These are phyloP conservation scores for Pythium graminicola DNA, from an alignment of 352 stramenopile species.

Conservation along the genomic window DNA sequence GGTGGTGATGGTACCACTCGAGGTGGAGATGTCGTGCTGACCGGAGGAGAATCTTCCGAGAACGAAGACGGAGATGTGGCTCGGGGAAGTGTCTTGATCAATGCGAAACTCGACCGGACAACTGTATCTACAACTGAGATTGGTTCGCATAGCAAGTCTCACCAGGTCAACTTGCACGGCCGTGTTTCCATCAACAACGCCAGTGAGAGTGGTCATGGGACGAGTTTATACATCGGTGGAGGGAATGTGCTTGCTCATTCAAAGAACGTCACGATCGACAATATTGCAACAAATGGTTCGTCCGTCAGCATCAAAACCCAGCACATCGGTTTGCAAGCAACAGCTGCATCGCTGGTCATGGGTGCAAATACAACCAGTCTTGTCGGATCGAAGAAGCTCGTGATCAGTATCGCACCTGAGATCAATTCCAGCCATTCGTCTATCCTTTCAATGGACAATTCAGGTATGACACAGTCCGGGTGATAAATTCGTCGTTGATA, in stretches of 20 bases:
- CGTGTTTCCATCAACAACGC: conserved; percentile 48
- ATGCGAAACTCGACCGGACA: conserved; percentile 37
- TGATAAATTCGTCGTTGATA: neutral
- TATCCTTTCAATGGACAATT: neutral
- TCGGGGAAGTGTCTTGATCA: conserved; percentile 44
- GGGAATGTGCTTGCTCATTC: conserved; percentile 32
- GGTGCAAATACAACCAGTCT: conserved; percentile 2
- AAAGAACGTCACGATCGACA: conserved; percentile 43
- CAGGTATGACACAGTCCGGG: neutral
- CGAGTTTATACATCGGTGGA: conserved; percentile 39
- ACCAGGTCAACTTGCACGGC: conserved; percentile 51
- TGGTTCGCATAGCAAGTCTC: conserved; percentile 38
- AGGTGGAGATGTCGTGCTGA: conserved; percentile 45
- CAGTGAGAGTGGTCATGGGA: conserved; percentile 30
- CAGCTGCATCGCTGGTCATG: conserved; percentile 1
- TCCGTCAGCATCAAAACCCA: conserved; percentile 39
- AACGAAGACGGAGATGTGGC: conserved; percentile 16
- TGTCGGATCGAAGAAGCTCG: neutral
- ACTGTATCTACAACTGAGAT: conserved; percentile 53
- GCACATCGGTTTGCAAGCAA: conserved; percentile 17
- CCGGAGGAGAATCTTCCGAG: conserved; percentile 32
- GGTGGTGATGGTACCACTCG: conserved; percentile 39
- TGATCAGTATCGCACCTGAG: neutral
- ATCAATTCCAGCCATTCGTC: conserved; percentile 6
- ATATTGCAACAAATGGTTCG: conserved; percentile 31